Percentiles rank a stretch among this genome's conserved stretches.
Conservation (phyloP, 257 asterid species). For the Salvia miltiorrhiza region DNA sequence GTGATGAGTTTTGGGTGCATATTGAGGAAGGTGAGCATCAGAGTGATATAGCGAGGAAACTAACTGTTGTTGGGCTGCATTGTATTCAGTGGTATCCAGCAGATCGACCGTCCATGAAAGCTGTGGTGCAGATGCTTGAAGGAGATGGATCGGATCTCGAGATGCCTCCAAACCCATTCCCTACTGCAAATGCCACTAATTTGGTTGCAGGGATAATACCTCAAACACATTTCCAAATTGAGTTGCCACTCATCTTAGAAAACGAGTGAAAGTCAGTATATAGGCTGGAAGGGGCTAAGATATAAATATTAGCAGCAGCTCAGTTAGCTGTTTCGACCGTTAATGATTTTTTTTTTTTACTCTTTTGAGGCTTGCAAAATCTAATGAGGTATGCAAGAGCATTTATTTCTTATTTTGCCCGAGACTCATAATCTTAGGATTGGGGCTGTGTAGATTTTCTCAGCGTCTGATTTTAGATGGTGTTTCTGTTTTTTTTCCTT, state of each 20-base stretch:
- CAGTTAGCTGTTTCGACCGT: no score
- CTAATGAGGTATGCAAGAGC: no score
- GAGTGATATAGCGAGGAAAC: conserved; percentile 1
- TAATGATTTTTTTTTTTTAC: no score
- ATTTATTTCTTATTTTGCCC: no score
- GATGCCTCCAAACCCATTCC: conserved; percentile 19
- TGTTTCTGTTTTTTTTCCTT: no score
- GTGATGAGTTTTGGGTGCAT: conserved; percentile 17
- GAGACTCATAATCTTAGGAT: no score
- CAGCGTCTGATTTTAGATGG: no score
- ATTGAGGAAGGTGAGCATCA: conserved; percentile 10
- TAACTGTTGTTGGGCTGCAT: conserved; percentile 2
- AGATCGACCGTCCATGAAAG: conserved; percentile 12
- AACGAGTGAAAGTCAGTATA: background rate
- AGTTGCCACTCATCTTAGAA: conserved; percentile 18
- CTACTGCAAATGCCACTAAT: background rate
- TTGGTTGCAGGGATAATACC: conserved; percentile 12
- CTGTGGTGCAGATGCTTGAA: conserved; percentile 18
- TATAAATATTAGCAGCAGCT: no score
- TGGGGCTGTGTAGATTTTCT: no score
- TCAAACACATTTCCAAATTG: conserved; percentile 2
- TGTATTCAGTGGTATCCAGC: conserved; percentile 20
- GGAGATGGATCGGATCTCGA: conserved; percentile 19
- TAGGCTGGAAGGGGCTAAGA: no score
- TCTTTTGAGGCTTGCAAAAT: no score